phyloP scores from a whole-genome alignment of 2,329 filamentous ascomycete species.

The Mycogone perniciosa region DNA sequence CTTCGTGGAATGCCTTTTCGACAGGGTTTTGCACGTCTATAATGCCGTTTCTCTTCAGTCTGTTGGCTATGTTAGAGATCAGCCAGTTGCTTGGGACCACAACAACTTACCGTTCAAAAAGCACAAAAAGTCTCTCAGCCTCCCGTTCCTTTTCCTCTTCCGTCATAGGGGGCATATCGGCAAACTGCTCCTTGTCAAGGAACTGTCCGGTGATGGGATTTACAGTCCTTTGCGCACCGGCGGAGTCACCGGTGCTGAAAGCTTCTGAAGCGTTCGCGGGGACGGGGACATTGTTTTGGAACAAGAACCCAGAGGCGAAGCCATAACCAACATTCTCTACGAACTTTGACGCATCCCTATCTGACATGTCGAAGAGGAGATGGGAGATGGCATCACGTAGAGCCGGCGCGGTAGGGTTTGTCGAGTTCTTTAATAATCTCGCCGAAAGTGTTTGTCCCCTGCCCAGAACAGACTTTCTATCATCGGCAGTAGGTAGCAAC shows the following conservation, averaged over 20 bases:
- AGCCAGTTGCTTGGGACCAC: background rate
- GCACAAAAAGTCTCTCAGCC: conserved; percentile 79
- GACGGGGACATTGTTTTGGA: conserved; percentile 74
- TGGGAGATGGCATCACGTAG: conserved; percentile 69
- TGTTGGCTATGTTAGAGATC: conserved; percentile 22
- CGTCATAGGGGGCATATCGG: conserved; percentile 68
- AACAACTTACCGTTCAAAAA: conserved; percentile 69
- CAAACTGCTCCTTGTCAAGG: conserved; percentile 57
- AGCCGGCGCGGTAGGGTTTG: conserved; percentile 63
- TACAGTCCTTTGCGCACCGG: conserved; percentile 38
- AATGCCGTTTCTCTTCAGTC: conserved; percentile 66
- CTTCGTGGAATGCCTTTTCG: conserved; percentile 60
- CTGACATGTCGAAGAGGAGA: conserved; percentile 81
- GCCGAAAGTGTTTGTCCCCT: conserved; percentile 67
- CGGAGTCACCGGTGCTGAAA: conserved; percentile 24
- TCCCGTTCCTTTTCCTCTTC: conserved; percentile 88
- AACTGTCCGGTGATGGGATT: conserved; percentile 89
- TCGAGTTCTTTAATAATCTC: conserved; percentile 69
- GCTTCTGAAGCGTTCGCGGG: conserved; percentile 57
- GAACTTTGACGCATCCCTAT: conserved; percentile 70
- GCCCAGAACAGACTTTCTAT: conserved; percentile 73
- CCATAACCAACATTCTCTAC: conserved; percentile 93
- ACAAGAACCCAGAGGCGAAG: conserved; percentile 83
- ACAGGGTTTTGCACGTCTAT: conserved; percentile 76
- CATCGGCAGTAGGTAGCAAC: conserved; percentile 70